phyloP scores from a whole-genome alignment of 352 stramenopile species.

The Globisporangium spiculum region DNA sequence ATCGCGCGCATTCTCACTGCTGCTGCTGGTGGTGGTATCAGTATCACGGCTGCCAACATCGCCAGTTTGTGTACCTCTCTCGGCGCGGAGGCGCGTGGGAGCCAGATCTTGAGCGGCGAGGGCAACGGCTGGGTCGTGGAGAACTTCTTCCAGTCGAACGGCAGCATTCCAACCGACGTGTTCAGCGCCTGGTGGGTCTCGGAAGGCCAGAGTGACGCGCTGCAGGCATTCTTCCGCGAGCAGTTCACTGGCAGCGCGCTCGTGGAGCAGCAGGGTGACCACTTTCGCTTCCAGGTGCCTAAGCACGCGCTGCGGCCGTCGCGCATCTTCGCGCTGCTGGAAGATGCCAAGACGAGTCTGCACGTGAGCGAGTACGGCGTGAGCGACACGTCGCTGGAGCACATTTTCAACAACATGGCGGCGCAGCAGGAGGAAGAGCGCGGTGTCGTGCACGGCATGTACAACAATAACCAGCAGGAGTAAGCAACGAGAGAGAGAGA shows the following conservation, averaged over 20 bases:
- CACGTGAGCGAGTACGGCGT: slow-evolving; percentile 84
- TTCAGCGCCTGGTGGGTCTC: slow-evolving; percentile 60
- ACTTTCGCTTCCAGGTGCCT: slow-evolving; percentile 66
- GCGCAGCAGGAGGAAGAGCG: slow-evolving; percentile 63
- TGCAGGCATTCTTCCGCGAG: slow-evolving; percentile 36
- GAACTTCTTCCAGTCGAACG: slow-evolving; percentile 38
- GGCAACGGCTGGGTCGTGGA: slow-evolving; percentile 38
- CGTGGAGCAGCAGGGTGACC: slow-evolving; percentile 55
- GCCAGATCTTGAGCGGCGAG: slow-evolving; percentile 31
- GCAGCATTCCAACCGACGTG: slow-evolving; percentile 39
- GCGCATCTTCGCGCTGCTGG: slow-evolving; percentile 68
- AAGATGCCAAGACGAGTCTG: slow-evolving; percentile 52
- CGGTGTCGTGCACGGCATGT: slow-evolving; percentile 9
- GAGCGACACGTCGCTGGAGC: slow-evolving; percentile 87
- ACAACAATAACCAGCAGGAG: slow-evolving; percentile 5
- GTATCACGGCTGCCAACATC: slow-evolving; percentile 28
- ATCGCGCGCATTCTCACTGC: slow-evolving; percentile 14
- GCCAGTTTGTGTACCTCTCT: slow-evolving; percentile 30
- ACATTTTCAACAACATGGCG: slow-evolving; percentile 91
- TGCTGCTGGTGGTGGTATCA: neutral
- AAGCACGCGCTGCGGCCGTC: slow-evolving; percentile 44
- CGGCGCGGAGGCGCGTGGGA: slow-evolving; percentile 23
- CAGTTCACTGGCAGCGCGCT: slow-evolving; percentile 38
- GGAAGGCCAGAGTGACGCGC: slow-evolving; percentile 32
- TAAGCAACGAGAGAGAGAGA: neutral